Conservation (phyloP, 225 moss, liverwort and hornwort genomes). For the Lunularia cruciata region DNA sequence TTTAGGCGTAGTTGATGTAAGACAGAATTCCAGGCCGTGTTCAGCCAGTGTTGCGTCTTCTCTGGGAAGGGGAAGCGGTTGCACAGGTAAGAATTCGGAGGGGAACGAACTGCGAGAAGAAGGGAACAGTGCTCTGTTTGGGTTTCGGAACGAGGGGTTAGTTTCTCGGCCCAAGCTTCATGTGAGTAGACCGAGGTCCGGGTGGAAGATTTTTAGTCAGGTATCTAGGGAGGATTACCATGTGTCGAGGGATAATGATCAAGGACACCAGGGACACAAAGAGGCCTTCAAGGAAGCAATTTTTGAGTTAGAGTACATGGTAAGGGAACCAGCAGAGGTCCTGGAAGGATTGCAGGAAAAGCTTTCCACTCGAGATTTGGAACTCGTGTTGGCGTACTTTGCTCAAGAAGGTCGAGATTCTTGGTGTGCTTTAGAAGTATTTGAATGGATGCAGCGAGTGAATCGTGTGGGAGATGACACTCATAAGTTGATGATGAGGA, state of each 20-base stretch:
- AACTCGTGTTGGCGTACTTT: constrained; percentile 86
- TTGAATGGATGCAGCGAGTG: constrained; percentile 96
- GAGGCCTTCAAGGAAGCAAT: constrained; percentile 86
- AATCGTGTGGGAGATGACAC: constrained; percentile 87
- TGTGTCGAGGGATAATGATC: constrained; percentile 33
- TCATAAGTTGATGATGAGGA: constrained; percentile 94
- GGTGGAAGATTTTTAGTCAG: constrained; percentile 27
- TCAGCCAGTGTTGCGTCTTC: constrained; percentile 16
- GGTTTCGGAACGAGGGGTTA: background rate
- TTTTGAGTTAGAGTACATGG: constrained; percentile 92
- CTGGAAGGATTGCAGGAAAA: constrained; percentile 83
- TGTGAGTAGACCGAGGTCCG: constrained; percentile 10
- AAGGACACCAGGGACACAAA: constrained; percentile 41
- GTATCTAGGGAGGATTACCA: constrained; percentile 46
- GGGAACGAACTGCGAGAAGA: constrained; percentile 7
- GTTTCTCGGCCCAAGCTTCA: background rate
- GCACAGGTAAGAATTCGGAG: constrained; percentile 3
- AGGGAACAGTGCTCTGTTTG: background rate
- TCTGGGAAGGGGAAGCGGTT: background rate
- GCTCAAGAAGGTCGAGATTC: constrained; percentile 95
- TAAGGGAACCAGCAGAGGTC: constrained; percentile 87
- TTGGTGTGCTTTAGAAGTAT: constrained; percentile 95
- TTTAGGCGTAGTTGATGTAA: constrained; percentile 5
- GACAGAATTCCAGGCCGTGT: constrained; percentile 12
- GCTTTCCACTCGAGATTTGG: constrained; percentile 81